A percentile compares a stretch with the other conserved stretches of the same genome.
Conservation (phyloP, 2,329 filamentous ascomycete genomes). For the Neurospora sp. region DNA sequence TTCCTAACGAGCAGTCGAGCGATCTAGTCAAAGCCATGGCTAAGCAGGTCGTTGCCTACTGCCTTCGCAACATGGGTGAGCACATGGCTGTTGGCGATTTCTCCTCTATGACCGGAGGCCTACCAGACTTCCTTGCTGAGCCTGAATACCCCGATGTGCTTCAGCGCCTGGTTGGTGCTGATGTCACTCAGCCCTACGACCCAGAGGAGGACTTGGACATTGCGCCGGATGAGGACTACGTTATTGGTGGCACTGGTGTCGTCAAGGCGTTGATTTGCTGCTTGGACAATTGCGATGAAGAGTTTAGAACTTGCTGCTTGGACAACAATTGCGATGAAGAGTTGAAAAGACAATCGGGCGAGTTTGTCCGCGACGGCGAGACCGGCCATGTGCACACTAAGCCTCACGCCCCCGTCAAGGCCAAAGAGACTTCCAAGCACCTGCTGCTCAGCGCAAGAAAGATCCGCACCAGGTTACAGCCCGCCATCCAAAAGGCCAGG, state of each 20-base stretch:
- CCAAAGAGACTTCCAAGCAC: constrained; percentile 89
- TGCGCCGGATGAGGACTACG: constrained; percentile 85
- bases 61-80: constrained; percentile 75
- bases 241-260: constrained; percentile 89
- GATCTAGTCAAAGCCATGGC: constrained; percentile 88
- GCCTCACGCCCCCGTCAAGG: constrained; percentile 40
- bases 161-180: constrained; percentile 74
- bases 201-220: constrained; percentile 53
- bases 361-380: constrained; percentile 43
- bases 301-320: constrained; percentile 63
- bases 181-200: constrained; percentile 37
- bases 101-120: constrained; percentile 5
- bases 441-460: constrained; percentile 79
- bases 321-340: constrained; percentile 73
- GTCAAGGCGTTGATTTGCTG: constrained; percentile 91
- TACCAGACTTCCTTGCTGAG: constrained; percentile 17
- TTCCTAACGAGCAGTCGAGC: constrained; percentile 70
- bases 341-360: constrained; percentile 41
- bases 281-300: constrained; percentile 67
- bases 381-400: constrained; percentile 37
- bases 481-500: constrained; percentile 67
- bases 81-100: constrained; percentile 44
- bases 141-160: constrained; percentile 68
- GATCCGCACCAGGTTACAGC: constrained; percentile 74
- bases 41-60: constrained; percentile 92